phyloP scores from a whole-genome alignment of 768 basidiomycete genomes.

The Paxillus involutus region DNA sequence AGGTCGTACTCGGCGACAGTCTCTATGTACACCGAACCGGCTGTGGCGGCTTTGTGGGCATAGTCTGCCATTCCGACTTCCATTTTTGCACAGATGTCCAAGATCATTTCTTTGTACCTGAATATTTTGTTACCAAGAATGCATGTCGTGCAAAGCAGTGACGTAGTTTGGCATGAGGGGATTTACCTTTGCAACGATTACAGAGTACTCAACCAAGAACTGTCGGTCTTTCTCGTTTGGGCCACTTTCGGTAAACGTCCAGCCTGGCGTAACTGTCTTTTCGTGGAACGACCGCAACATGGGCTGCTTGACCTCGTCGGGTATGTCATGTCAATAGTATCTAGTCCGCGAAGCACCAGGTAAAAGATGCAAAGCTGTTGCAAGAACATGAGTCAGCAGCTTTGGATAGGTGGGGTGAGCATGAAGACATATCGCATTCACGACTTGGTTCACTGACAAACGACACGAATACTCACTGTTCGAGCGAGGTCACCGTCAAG shows the following conservation, averaged over 20 bases:
- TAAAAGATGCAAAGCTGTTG: slow-evolving; percentile 90
- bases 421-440: no score
- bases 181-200: slow-evolving; percentile 78
- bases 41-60: slow-evolving; percentile 76
- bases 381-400: neutral
- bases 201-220: slow-evolving; percentile 80
- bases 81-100: slow-evolving; percentile 87
- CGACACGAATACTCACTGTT: slow-evolving; percentile 57
- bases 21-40: slow-evolving; percentile 67
- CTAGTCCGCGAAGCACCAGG: slow-evolving; percentile 89
- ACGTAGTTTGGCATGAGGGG: slow-evolving; percentile 62
- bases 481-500: slow-evolving; percentile 93
- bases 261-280: slow-evolving; percentile 78
- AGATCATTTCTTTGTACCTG: slow-evolving; percentile 77
- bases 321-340: slow-evolving; percentile 98
- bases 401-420: no score
- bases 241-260: slow-evolving; percentile 81
- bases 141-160: neutral
- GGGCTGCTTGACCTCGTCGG: slow-evolving; percentile 83
- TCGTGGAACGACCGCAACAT: slow-evolving; percentile 81
- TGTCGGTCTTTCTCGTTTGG: slow-evolving; percentile 87
- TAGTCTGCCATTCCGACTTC: slow-evolving; percentile 94
- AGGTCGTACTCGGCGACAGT: slow-evolving; percentile 88
- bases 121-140: slow-evolving; percentile 6
- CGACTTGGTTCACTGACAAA: neutral